A percentile compares a stretch with the other conserved stretches of the same genome.
Conservation (phyloP, 2,329 filamentous ascomycete genomes). For the Boeremia exigua region DNA sequence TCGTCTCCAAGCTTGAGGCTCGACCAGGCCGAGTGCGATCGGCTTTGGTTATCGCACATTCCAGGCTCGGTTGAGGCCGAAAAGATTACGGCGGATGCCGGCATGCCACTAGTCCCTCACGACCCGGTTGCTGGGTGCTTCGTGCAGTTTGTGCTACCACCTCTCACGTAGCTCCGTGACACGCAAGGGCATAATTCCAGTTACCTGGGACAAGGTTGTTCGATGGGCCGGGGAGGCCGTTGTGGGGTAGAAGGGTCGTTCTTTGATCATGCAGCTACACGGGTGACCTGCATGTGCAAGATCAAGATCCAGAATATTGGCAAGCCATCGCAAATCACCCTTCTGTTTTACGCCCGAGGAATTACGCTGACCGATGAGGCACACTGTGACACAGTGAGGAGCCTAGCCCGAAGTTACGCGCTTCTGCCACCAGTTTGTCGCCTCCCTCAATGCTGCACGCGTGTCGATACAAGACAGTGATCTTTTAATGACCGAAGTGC, state of each 20-base stretch:
- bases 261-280: conserved; percentile 34
- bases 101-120: conserved; percentile 31
- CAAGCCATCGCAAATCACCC: conserved; percentile 12
- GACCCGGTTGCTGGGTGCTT: conserved; percentile 42
- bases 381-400: conserved; percentile 15
- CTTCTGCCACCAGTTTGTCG: conserved; percentile 10
- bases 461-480: conserved; percentile 23
- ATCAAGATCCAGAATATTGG: conserved; percentile 16
- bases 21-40: not conserved
- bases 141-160: conserved; percentile 31
- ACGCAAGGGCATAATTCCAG: conserved; percentile 39
- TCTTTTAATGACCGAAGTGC: conserved; percentile 36
- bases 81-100: conserved; percentile 22
- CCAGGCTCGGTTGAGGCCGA: conserved; percentile 36
- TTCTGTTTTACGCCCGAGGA: not conserved
- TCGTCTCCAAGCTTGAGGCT: not conserved
- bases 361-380: conserved; percentile 15
- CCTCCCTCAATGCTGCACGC: conserved; percentile 16
- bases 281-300: conserved; percentile 38
- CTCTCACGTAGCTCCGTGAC: conserved; percentile 28
- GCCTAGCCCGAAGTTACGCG: conserved; percentile 8
- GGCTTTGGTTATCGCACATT: conserved; percentile 16
- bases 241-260: conserved; percentile 35
- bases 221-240: conserved; percentile 33
- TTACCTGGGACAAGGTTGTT: conserved; percentile 35